Base-by-base conservation (phyloP, 257 asterid species). In the Penstemon barbatus region DNA sequence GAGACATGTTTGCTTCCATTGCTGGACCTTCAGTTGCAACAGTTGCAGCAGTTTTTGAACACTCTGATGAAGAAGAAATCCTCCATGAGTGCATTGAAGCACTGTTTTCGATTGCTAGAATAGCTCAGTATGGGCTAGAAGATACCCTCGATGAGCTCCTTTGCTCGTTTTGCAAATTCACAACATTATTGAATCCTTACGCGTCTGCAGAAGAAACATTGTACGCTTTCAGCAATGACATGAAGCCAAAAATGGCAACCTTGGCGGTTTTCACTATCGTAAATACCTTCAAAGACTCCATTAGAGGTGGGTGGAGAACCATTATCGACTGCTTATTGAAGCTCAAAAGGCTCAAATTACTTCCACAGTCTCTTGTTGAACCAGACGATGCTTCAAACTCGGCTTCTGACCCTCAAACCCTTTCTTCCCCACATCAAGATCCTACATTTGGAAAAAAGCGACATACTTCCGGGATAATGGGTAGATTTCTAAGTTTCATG, bases 21-120 rank as follows among this genome's bases (percentile, higher is more conserved):
- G 91, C 99, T 0, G 97, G 97, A 25, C 97, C 99, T 6, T 81
- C 95, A 0, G 83, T 93, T 11, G 96, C 97, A 38, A 90, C 99
- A 2, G 76, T 93, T 43, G 89, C 95, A 39, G 90, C 96, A 33
- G 80, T 86, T n/a, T 93, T 93, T 33, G 97, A 93, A 52, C 96
- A 90, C 50, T 66, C 80, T 1, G 99, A 88, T 5, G 96, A 88
- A 13, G 97, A 93, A 70, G 97, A 87, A 61, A 76, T 89, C 61
- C 90, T 89, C 41, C 92, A 90, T 5, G 96, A 87, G 69, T 90
- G 96, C 77, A 76, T 90, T 19, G 99, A 94, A 69, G 82, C 89
- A 1, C 42, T 86, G 63, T 94, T 94, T 75, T 89, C 99, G 0
- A 74, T 89, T 4, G 95, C 97, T 9, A 72, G 99, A 72, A 89